Evolutionary conservation across 1,139 yeast genomes (phyloP).

Genomic region (Kurtzmaniella quercitrusa): DNA sequence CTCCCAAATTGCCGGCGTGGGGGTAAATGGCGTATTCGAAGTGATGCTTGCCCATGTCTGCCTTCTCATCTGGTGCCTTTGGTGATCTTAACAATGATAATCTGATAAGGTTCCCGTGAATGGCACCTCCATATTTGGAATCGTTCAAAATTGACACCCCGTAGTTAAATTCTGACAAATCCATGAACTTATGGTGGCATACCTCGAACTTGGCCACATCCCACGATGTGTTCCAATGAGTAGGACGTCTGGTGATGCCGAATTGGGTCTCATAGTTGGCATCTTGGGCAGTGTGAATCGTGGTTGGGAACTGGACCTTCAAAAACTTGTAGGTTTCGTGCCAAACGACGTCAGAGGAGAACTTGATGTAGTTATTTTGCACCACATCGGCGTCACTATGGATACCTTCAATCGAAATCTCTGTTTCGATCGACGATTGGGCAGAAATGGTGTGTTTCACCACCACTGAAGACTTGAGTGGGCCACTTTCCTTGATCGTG

Average conservation of each 20-base stretch:
- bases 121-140: conserved; percentile 85
- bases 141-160: conserved; percentile 88
- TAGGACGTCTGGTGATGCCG: conserved; percentile 86
- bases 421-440: conserved; percentile 57
- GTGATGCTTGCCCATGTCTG: conserved; percentile 87
- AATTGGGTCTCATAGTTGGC: conserved; percentile 93
- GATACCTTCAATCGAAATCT: conserved; percentile 66
- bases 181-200: conserved; percentile 91
- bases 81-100: conserved; percentile 80
- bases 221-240: conserved; percentile 93
- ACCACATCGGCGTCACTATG: conserved; percentile 21
- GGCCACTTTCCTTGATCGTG: conserved; percentile 49
- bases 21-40: conserved; percentile 85
- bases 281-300: conserved; percentile 57
- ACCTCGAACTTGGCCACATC: conserved; percentile 96
- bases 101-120: conserved; percentile 86
- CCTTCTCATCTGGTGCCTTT: conserved; percentile 86
- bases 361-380: conserved; percentile 39
- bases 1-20: conserved; percentile 62
- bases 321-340: conserved; percentile 81
- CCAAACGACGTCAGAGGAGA: conserved; percentile 77
- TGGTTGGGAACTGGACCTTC: conserved; percentile 93
- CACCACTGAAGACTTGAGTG: conserved; percentile 57
- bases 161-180: conserved; percentile 76
- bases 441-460: conserved; percentile 57